phyloP scores from a whole-genome alignment of 169 alveolate genomes.

The Plasmodium knowlesi region DNA sequence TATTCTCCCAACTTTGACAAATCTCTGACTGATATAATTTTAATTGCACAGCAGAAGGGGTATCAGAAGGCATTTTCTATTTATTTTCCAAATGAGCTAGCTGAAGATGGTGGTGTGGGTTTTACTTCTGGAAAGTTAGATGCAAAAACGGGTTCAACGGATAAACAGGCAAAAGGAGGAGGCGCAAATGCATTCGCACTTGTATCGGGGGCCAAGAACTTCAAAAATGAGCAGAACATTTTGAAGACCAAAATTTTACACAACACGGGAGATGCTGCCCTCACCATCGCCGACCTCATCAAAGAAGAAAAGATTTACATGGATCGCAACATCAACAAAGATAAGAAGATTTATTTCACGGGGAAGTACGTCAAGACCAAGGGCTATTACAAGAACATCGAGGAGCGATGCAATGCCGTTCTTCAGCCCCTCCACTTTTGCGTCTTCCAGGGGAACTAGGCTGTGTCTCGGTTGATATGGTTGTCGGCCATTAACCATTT shows the following conservation, averaged over 20 bases:
- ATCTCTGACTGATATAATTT: constrained; percentile 31
- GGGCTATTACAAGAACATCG: constrained; percentile 41
- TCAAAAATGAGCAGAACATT: not conserved
- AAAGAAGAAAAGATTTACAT: constrained; percentile 13
- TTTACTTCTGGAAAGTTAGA: not conserved
- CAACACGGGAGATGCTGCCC: not conserved
- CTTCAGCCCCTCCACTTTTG: constrained; percentile 44
- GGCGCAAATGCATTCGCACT: no score
- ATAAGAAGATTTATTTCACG: constrained; percentile 16
- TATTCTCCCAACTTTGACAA: constrained; percentile 17
- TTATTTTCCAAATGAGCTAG: constrained; percentile 10
- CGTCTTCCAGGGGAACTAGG: not conserved
- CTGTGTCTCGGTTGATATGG: not conserved
- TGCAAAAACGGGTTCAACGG: not conserved
- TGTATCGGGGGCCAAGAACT: not conserved
- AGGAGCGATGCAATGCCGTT: constrained; percentile 66
- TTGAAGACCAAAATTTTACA: constrained; percentile 14
- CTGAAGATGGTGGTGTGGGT: not conserved
- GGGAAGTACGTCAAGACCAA: constrained; percentile 49
- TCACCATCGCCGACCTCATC: constrained; percentile 19
- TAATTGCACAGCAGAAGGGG: constrained; percentile 30
- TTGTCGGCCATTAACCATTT: not conserved
- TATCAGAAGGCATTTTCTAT: not conserved
- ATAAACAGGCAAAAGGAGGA: not conserved
- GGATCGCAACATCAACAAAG: constrained; percentile 5